A percentile compares a stretch with the other conserved stretches of the same genome.
Conservation (phyloP, 257 asterid species). For the Cordia subcordata region DNA sequence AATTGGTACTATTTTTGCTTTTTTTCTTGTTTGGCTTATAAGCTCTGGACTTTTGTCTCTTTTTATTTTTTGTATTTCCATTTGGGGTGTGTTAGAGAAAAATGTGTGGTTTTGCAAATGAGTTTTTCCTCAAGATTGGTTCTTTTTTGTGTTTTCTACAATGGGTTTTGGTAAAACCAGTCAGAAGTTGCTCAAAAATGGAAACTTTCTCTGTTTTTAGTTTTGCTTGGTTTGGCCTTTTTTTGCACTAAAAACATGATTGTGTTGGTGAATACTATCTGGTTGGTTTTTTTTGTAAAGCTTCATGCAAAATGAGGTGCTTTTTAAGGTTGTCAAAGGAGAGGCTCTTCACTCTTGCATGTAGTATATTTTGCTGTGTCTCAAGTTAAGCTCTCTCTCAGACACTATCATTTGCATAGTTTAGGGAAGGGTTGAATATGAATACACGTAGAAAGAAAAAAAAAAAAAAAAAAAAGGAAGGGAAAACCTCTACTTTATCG, state of each 20-base stretch:
- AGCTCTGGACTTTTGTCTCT: no score
- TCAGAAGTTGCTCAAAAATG: conserved; percentile 1
- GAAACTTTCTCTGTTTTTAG: background rate
- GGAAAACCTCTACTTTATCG: background rate
- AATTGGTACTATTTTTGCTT: conserved; percentile 40
- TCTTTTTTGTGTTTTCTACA: conserved; percentile 7
- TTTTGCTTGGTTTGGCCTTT: conserved; percentile 1
- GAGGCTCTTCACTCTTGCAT: conserved; percentile 16
- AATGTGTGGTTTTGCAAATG: background rate
- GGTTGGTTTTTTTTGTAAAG: background rate
- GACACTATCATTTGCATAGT: no score
- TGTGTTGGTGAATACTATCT: background rate
- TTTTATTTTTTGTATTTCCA: background rate
- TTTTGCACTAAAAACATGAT: background rate
- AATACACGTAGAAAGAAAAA: no score
- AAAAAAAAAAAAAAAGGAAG: no score
- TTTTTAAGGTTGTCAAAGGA: conserved; percentile 6
- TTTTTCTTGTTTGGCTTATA: no score
- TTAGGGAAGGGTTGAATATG: no score
- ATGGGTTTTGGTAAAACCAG: conserved; percentile 11
- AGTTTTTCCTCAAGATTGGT: background rate
- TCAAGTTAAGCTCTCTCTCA: background rate
- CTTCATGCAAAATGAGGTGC: conserved; percentile 14
- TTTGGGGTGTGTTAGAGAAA: conserved; percentile 7
- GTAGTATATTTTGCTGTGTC: background rate